Evolutionary conservation across 768 basidiomycete species (phyloP).

Genomic region (Mycena metata): DNA sequence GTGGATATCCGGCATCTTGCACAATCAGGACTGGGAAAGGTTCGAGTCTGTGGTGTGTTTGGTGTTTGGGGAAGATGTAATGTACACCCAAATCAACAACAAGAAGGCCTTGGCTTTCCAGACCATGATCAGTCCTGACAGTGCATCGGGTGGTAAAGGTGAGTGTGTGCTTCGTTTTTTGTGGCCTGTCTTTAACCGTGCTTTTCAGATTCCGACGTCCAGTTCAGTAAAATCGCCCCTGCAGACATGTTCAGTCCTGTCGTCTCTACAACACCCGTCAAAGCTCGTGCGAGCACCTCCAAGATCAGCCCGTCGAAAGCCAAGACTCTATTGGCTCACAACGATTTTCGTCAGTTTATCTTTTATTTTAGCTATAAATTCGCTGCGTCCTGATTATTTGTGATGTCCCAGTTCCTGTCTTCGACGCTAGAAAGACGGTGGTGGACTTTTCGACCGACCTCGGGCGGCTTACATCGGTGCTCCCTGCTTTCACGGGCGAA

Average conservation of each 20-base stretch:
- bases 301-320: too few species aligned
- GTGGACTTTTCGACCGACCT: neutral
- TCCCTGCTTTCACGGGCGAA: neutral
- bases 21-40: constrained; percentile 17
- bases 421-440: neutral
- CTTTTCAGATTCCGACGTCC: too few species aligned
- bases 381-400: too few species aligned
- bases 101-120: neutral
- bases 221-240: too few species aligned
- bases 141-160: neutral
- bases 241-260: too few species aligned
- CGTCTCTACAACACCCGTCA: too few species aligned
- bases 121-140: constrained; percentile 1
- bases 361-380: too few species aligned
- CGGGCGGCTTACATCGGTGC: neutral
- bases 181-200: too few species aligned
- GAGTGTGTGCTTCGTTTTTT: neutral
- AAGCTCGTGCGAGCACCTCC: too few species aligned
- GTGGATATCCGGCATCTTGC: neutral
- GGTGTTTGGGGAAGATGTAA: neutral
- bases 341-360: neutral
- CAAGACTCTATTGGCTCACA: neutral
- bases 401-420: neutral
- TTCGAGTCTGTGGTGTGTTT: neutral
- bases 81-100: neutral